Conservation (phyloP, 176 grass and related monocot species). For the Bolboschoenus planiculmis region DNA sequence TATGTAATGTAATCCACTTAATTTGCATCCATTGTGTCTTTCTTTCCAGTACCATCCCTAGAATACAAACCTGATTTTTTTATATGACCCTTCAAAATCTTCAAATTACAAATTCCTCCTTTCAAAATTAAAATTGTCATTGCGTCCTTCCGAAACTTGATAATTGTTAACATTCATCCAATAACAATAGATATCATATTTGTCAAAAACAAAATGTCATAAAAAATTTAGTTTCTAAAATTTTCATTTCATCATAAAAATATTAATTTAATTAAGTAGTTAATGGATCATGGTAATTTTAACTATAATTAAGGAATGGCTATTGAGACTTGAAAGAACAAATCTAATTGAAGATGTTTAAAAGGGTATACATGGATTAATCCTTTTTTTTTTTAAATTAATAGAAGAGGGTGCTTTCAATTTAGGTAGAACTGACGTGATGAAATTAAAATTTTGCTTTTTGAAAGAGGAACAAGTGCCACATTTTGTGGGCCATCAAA, state of each 20-base stretch:
- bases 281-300: not conserved
- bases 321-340: not conserved
- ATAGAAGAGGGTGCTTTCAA: not conserved
- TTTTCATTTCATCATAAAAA: not conserved
- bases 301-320: not conserved
- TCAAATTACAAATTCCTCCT: not conserved
- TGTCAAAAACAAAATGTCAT: no score
- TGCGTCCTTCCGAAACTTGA: not conserved
- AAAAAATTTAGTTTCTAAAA: no score
- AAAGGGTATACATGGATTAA: not conserved
- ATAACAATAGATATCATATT: not conserved
- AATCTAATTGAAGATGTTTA: not conserved
- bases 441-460: not conserved
- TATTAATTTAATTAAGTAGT: not conserved
- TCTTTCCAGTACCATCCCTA: not conserved
- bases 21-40: not conserved
- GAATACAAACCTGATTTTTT: not conserved
- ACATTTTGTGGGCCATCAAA: not conserved
- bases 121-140: not conserved
- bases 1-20: slow-evolving; percentile 9
- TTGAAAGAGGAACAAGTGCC: slow-evolving; percentile 1
- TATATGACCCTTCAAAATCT: not conserved
- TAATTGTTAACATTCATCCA: not conserved
- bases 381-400: not conserved
- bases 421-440: slow-evolving; percentile 23